These are phyloP conservation scores for Fusarium ambrosium DNA, from an alignment of 2,329 filamentous ascomycete species.

Conservation along the genomic window DNA sequence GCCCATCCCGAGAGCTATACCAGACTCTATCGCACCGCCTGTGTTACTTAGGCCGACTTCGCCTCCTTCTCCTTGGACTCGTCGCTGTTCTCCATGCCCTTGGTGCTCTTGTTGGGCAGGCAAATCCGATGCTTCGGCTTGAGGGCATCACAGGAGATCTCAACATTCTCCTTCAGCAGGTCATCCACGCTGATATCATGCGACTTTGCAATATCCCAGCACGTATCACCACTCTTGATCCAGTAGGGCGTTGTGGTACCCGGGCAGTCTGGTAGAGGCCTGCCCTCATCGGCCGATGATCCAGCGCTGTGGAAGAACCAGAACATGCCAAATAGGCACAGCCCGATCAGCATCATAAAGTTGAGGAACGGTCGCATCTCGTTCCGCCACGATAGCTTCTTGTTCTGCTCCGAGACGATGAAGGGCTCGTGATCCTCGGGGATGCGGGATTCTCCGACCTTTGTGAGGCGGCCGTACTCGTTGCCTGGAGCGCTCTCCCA, in stretches of 20 bases:
- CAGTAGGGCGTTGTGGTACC: conserved; percentile 53
- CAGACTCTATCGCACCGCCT: neutral
- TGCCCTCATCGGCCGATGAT: conserved; percentile 38
- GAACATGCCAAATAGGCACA: conserved; percentile 64
- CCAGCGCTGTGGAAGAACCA: conserved; percentile 59
- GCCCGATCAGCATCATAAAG: conserved; percentile 67
- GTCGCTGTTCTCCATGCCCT: neutral
- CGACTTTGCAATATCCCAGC: conserved; percentile 64
- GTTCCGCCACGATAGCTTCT: conserved; percentile 62
- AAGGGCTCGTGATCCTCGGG: conserved; percentile 52
- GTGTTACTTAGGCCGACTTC: neutral
- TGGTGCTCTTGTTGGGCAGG: conserved; percentile 51
- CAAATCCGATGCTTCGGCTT: conserved; percentile 60
- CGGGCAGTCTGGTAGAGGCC: conserved; percentile 43
- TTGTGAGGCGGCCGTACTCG: conserved; percentile 62
- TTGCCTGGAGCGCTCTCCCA: conserved; percentile 66
- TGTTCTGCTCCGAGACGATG: conserved; percentile 41
- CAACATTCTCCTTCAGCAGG: conserved; percentile 60
- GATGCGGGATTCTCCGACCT: conserved; percentile 50
- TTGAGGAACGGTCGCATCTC: conserved; percentile 69
- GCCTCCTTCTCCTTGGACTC: neutral
- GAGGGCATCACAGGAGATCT: conserved; percentile 63
- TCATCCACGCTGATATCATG: conserved; percentile 60
- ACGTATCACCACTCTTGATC: conserved; percentile 63
- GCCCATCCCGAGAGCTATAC: conserved; percentile 4